These are phyloP conservation scores for Xylariales sp. DNA, from an alignment of 2,329 filamentous ascomycete species.

Conservation along the genomic window DNA sequence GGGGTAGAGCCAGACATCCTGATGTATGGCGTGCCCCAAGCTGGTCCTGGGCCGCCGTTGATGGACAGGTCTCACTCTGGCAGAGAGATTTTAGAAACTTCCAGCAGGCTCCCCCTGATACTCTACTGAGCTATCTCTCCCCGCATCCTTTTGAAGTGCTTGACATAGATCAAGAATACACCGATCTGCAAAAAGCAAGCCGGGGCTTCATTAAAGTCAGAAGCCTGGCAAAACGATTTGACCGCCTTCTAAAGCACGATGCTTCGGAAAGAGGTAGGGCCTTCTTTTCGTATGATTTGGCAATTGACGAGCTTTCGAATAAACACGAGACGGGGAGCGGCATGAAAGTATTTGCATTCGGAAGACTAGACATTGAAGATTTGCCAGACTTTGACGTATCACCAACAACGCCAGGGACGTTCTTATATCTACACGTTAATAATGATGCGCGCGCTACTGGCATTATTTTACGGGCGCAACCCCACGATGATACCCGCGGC, in stretches of 20 bases:
- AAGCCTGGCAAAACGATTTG: constrained; percentile 23
- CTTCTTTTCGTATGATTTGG: constrained; percentile 33
- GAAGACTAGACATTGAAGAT: constrained; percentile 26
- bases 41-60: constrained; percentile 41
- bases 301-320: background rate
- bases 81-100: constrained; percentile 29
- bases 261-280: background rate
- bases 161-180: constrained; percentile 19
- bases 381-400: no score
- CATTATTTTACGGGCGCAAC: constrained; percentile 20
- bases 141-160: constrained; percentile 30
- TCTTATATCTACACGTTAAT: constrained; percentile 35
- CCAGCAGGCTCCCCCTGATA: background rate
- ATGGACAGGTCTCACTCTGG: constrained; percentile 34
- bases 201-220: constrained; percentile 33
- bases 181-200: constrained; percentile 10
- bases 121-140: constrained; percentile 24
- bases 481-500: background rate
- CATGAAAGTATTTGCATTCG: constrained; percentile 21
- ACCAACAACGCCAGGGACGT: background rate
- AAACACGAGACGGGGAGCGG: background rate
- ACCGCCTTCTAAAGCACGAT: constrained; percentile 1
- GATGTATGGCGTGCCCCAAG: constrained; percentile 36
- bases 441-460: constrained; percentile 31
- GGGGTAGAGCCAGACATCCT: constrained; percentile 16